A percentile compares a stretch with the other conserved stretches of the same genome.
phyloP scores from a whole-genome alignment of 83 land plant species.

The Diphasiastrum complanatum region DNA sequence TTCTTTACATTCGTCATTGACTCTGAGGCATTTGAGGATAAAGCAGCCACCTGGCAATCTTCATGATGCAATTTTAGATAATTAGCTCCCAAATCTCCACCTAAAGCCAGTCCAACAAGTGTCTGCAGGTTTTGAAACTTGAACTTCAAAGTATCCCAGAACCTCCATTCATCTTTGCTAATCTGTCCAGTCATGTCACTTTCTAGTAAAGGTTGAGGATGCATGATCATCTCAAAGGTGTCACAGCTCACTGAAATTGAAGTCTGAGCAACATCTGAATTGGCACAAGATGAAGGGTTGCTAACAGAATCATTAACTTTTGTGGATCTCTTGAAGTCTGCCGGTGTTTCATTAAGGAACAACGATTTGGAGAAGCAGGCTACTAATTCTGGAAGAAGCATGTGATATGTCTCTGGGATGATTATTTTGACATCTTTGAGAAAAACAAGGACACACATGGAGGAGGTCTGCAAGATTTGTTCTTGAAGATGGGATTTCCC shows the following conservation, averaged over 20 bases:
- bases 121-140: no score
- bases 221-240: conserved; percentile 32
- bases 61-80: conserved; percentile 59
- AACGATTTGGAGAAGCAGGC: no score
- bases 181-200: no score
- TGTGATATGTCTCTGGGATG: conserved; percentile 34
- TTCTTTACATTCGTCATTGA: conserved; percentile 11
- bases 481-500: conserved; percentile 33
- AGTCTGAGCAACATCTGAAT: conserved; percentile 31
- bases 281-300: no score
- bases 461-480: conserved; percentile 51
- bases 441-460: conserved; percentile 35
- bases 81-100: conserved; percentile 42
- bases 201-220: no score
- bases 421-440: conserved; percentile 36
- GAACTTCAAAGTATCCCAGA: no score
- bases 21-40: conserved; percentile 13
- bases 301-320: no score
- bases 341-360: no score
- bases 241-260: conserved; percentile 58
- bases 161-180: no score
- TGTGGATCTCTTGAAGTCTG: no score
- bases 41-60: conserved; percentile 63
- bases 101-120: conserved; percentile 57
- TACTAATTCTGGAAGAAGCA: conserved; percentile 23